Base-by-base conservation (phyloP, 2,329 filamentous ascomycete species). In the Cercospora citrullina region DNA sequence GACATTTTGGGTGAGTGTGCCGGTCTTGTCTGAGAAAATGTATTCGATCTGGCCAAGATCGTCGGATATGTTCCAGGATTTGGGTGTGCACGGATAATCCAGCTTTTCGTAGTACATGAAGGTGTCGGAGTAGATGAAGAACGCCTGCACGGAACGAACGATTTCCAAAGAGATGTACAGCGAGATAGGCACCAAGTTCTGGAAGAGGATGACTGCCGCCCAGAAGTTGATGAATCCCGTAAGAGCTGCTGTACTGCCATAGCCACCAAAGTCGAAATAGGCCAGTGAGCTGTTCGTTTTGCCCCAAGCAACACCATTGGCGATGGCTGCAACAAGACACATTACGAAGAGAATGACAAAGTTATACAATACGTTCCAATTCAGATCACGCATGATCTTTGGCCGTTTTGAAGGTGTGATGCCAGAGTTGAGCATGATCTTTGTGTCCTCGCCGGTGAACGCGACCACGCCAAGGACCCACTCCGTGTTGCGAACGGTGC, bases 341-440 rank as follows among this genome's bases (percentile, higher is more conserved):
- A 99, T 96, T 77, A 89, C 77, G 76, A 96, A 90, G 14, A 99
- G 87, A 73, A 99, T 89, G 74, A 91, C 84, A 77, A 99, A 98
- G 81, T 99, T 99, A 86, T 94, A 96, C 69, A 98, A 87, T 79
- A 99, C 94, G 79, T 97, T 97, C 87, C 93, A 96, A 83, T 99
- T 99, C 73, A 99, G 87, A 78, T 97, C 94, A 71, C 93, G 90
- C 63, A 94, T 92, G 75, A 99, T 94, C 73, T 92, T 89, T 42
- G 95, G 89, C 70, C 94, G 91, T 83, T 99, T 99, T 78, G 89
- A 96, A 12, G 96, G 95, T 1, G 95, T 99, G 70, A 94, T 90
- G 68, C 95, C 95, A 30, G 95, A 92, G 78, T 99, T 99, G 83
- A 97, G 91, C 95, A 99, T 99, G 79, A 97, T 98, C 82, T 98